Evolutionary conservation across 768 basidiomycete species (phyloP).

Genomic region (Hysterangium stoloniferum): DNA sequence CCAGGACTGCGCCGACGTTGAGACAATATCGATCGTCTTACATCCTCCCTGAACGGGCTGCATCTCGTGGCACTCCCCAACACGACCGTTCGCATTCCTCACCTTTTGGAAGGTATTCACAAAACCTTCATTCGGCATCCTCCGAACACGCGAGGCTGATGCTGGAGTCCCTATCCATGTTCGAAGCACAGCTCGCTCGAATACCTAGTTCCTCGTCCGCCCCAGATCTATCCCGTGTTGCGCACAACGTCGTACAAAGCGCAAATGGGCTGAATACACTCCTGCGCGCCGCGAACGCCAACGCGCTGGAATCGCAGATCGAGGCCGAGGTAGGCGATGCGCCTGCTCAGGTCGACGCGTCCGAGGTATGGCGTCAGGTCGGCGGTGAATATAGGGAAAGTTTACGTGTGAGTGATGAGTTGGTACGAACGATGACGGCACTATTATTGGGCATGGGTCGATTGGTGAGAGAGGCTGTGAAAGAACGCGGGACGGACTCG

Average conservation of each 20-base stretch:
- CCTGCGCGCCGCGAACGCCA: constrained; percentile 45
- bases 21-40: constrained; percentile 37
- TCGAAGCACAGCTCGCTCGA: constrained; percentile 58
- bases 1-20: constrained; percentile 31
- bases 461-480: constrained; percentile 49
- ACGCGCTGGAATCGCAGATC: constrained; percentile 67
- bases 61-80: not conserved
- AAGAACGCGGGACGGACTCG: constrained; percentile 26
- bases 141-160: constrained; percentile 63
- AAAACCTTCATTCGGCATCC: constrained; percentile 12
- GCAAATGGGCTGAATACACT: constrained; percentile 62
- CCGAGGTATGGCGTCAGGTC: constrained; percentile 59
- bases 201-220: constrained; percentile 32
- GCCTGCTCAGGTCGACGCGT: constrained; percentile 28
- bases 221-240: constrained; percentile 51
- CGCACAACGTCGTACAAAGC: constrained; percentile 54
- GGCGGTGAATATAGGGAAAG: constrained; percentile 69
- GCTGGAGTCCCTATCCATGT: constrained; percentile 59
- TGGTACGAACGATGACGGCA: constrained; percentile 68
- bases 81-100: not conserved
- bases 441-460: constrained; percentile 70
- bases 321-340: constrained; percentile 62
- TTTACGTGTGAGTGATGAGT: constrained; percentile 66
- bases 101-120: not conserved
- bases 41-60: constrained; percentile 20